Percentiles rank a stretch among this genome's conserved stretches.
These are phyloP conservation scores for Trichocladium uniseriatum DNA, from an alignment of 495 filamentous ascomycete species.

Conservation along the genomic window DNA sequence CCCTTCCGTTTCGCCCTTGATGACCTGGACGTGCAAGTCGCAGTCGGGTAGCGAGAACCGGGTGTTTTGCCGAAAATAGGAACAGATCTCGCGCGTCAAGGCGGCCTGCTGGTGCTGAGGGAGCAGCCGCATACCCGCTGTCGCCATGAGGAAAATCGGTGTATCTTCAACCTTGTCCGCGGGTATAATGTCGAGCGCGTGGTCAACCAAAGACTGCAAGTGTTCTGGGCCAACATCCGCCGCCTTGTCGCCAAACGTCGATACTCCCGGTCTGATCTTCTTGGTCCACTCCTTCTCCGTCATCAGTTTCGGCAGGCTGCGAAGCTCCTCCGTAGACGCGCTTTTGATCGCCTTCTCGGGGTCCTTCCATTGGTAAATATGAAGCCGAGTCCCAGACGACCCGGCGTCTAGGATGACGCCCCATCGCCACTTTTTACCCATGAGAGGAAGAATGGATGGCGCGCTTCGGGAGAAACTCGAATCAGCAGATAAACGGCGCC, in stretches of 20 bases:
- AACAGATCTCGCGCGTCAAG: conserved; percentile 70
- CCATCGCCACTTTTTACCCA: conserved; percentile 34
- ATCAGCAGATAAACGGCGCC: not conserved
- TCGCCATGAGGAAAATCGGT: conserved; percentile 89
- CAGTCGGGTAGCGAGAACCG: conserved; percentile 86
- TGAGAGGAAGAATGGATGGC: not conserved
- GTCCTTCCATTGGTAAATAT: conserved; percentile 89
- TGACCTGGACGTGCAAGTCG: conserved; percentile 83
- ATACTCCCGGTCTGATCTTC: conserved; percentile 88
- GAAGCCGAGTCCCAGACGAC: conserved; percentile 75
- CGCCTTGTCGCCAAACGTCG: conserved; percentile 73
- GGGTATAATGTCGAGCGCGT: conserved; percentile 78
- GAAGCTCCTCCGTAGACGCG: conserved; percentile 50
- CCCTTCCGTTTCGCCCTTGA: conserved; percentile 93
- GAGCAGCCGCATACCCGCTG: conserved; percentile 93
- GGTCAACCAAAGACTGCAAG: conserved; percentile 66
- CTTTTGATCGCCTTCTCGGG: conserved; percentile 55
- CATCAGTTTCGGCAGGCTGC: conserved; percentile 64
- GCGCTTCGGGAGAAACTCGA: not conserved
- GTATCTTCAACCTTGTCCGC: conserved; percentile 68
- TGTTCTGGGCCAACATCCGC: conserved; percentile 72
- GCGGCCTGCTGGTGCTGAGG: conserved; percentile 58
- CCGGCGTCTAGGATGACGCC: conserved; percentile 56
- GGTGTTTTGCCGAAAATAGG: conserved; percentile 69
- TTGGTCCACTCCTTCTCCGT: conserved; percentile 85